Base-by-base conservation (phyloP, 2,329 filamentous ascomycete species). In the Alternaria sp. region DNA sequence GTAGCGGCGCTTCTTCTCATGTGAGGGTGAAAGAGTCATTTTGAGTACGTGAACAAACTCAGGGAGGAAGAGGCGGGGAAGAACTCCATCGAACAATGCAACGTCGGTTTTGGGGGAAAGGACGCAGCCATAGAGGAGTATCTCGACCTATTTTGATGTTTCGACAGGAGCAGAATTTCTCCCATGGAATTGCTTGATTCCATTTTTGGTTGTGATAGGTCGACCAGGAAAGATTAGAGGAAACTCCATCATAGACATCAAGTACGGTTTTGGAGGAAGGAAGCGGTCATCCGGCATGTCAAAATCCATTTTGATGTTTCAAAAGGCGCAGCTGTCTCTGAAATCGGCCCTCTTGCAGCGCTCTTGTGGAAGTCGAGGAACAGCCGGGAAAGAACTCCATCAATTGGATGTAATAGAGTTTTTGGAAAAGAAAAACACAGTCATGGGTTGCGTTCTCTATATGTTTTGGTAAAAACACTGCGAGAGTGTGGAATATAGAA, bases 161-260 rank as follows among this genome's bases (percentile, higher is more conserved):
- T 37, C 4, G 30, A 15, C 2, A 37, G 14, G 14, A 37, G 30
- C 14, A 37, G 30, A 15, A 3, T 33, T 15, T 15, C 6, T 33
- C 14, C 6, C 30, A 33, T 33, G 26, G 2, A 33, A 33, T 7
- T 33, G 5, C 2, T 25, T 25, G 0, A 30, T 30, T 3, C 5
- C 4, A 5, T 6, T 15, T 37, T 37, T n/a, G 8, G 8, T 37
- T 9, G 7, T 37, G 7, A 4, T 37, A 37, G 7, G 4, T 4
- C 33, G 33, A 37, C 0, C 15, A 37, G 15, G 14, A 10, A 5
- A 37, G 15, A 37, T 4, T 0, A 5, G 15, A n/a, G 33, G 0
- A 37, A n/a, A 37, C 2, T 3, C 33, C 33, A 37, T 37, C 0
- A 9, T 2, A 4, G 14, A 0, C 33, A n/a, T 4, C 5, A 1